Evolutionary conservation across 1,139 yeast species (phyloP).

Genomic region (Taiozyma onychis): DNA sequence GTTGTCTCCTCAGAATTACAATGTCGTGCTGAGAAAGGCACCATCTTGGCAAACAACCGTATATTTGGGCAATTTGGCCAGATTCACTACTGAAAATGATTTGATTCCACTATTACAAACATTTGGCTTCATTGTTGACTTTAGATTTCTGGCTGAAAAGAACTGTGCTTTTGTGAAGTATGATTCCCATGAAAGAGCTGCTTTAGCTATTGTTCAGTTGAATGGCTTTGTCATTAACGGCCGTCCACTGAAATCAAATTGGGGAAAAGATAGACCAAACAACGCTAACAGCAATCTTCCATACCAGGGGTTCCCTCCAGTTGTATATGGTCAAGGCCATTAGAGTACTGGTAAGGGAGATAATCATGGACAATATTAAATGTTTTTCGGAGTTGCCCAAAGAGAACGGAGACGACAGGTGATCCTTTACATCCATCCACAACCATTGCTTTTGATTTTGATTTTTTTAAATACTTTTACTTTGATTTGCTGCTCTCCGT

Average conservation of each 20-base stretch:
- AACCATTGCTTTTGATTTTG: background rate
- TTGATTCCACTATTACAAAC: constrained; percentile 71
- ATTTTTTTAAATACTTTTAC: background rate
- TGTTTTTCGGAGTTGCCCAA: background rate
- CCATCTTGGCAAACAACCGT: constrained; percentile 89
- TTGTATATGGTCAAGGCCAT: constrained; percentile 28
- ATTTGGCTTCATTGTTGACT: constrained; percentile 78
- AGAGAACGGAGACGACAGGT: background rate
- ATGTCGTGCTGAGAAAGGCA: constrained; percentile 65
- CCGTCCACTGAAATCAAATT: constrained; percentile 75
- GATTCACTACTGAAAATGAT: constrained; percentile 66
- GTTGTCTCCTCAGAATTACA: constrained; percentile 55
- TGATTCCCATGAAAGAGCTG: constrained; percentile 85
- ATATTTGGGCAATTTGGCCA: constrained; percentile 81
- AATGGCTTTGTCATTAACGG: constrained; percentile 75
- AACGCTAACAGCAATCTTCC: constrained; percentile 27
- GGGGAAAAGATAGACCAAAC: constrained; percentile 67
- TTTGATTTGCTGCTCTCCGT: background rate
- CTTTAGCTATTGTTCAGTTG: constrained; percentile 77
- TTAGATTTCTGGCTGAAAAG: constrained; percentile 74
- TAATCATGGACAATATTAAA: background rate
- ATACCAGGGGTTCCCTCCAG: constrained; percentile 32
- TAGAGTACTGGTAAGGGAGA: background rate
- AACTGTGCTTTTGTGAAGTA: constrained; percentile 85
- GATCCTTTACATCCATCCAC: background rate